Conservation (phyloP, 441 rosid species). For the Syzygium syzygioides region DNA sequence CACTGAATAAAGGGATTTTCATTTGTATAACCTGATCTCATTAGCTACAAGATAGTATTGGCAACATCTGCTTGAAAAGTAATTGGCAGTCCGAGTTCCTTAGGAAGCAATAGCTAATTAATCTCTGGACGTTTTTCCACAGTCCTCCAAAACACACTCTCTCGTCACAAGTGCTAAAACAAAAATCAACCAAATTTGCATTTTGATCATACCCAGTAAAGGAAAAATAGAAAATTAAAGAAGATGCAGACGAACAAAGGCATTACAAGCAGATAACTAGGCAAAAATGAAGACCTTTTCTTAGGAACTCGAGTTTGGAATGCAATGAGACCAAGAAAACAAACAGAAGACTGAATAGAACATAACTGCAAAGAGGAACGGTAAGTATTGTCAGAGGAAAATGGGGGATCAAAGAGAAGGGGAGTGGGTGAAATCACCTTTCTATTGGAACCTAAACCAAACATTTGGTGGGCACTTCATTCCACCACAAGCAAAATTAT, state of each 20-base stretch:
- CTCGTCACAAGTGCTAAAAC: not conserved
- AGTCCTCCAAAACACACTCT: not conserved
- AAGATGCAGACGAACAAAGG: not conserved
- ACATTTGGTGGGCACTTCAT: not conserved
- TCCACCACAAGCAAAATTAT: not conserved
- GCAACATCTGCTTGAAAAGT: not conserved
- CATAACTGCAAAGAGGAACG: not conserved
- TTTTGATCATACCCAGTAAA: not conserved
- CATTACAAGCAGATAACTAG: not conserved
- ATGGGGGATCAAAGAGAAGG: not conserved
- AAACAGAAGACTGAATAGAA: not conserved
- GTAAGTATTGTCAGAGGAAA: not conserved
- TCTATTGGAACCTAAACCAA: not conserved
- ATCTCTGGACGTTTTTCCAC: not conserved
- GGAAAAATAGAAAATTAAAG: not conserved
- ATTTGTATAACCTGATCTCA: not conserved
- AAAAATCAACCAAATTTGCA: not conserved
- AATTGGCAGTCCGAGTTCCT: not conserved
- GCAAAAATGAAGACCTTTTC: not conserved
- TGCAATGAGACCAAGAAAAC: not conserved
- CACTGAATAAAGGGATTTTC: not conserved
- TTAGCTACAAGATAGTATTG: not conserved
- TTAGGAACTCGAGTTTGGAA: not conserved
- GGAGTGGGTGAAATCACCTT: not conserved
- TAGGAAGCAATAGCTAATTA: not conserved